These are phyloP conservation scores for Colletotrichum incanum DNA, from an alignment of 2,329 filamentous ascomycete genomes.

Conservation along the genomic window DNA sequence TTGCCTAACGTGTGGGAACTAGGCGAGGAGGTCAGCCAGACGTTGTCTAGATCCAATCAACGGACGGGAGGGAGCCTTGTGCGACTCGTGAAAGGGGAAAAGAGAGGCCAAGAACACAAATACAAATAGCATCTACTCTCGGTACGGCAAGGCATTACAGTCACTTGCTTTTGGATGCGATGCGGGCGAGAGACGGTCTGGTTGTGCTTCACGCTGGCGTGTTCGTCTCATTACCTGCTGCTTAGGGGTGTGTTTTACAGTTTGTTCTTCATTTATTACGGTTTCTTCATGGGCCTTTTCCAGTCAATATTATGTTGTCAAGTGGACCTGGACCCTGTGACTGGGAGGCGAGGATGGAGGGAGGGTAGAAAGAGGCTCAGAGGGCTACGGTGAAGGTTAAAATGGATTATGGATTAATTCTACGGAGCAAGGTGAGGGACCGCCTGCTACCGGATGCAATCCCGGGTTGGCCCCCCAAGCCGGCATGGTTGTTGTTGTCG, in stretches of 20 bases:
- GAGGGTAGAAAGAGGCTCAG: neutral
- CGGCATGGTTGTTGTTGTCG: neutral
- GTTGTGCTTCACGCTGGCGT: neutral
- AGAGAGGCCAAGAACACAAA: conserved; percentile 22
- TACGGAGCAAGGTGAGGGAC: conserved; percentile 14
- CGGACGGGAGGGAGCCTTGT: neutral
- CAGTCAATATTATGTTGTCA: conserved; percentile 13
- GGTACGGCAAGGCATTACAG: neutral
- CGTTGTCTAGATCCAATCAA: conserved; percentile 12
- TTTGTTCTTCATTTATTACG: conserved; percentile 39
- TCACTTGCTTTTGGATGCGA: conserved; percentile 4
- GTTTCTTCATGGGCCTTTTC: conserved; percentile 25
- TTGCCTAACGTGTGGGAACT: conserved; percentile 18
- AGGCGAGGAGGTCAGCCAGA: conserved; percentile 2
- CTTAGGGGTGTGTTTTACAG: conserved; percentile 25
- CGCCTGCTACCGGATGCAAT: conserved; percentile 21
- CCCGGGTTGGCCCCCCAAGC: conserved; percentile 1
- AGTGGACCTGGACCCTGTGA: conserved; percentile 26
- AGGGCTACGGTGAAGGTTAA: conserved; percentile 21
- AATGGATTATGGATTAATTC: conserved; percentile 2
- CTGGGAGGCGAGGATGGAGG: conserved; percentile 5
- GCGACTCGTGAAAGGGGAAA: conserved; percentile 7
- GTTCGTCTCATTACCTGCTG: neutral
- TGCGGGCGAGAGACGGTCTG: conserved; percentile 7
- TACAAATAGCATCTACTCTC: conserved; percentile 30